Percentiles rank a stretch among this genome's conserved stretches.
These are phyloP conservation scores for Backusella circina DNA, from an alignment of 192 early-diverging fungal species.

Conservation along the genomic window DNA sequence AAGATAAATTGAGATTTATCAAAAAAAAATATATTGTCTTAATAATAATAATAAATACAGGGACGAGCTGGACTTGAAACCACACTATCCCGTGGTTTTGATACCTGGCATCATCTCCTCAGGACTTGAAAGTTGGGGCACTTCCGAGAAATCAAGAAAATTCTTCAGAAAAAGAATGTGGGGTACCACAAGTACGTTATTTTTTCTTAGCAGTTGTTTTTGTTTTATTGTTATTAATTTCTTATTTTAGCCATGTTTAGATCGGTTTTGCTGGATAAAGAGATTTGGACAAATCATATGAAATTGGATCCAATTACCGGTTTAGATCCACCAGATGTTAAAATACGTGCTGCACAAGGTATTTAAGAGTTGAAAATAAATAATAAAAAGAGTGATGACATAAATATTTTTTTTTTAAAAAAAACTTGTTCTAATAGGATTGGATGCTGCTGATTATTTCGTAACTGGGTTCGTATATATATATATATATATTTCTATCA, in stretches of 20 bases:
- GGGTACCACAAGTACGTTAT: constrained; percentile 62
- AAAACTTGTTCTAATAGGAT: constrained; percentile 38
- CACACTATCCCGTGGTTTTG: constrained; percentile 62
- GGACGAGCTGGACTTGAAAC: constrained; percentile 34
- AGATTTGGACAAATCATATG: constrained; percentile 82
- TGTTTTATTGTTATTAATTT: neutral
- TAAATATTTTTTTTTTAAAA: neutral
- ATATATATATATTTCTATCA: neutral
- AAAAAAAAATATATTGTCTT: neutral
- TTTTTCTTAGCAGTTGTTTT: neutral
- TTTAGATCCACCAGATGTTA: constrained; percentile 77
- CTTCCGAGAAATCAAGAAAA: constrained; percentile 66
- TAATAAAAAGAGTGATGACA: neutral
- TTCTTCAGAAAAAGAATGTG: constrained; percentile 87
- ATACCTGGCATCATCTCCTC: constrained; percentile 90
- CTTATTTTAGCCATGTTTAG: constrained; percentile 66
- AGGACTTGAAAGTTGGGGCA: constrained; percentile 86
- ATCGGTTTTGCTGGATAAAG: constrained; percentile 80
- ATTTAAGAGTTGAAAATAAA: neutral
- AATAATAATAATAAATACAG: neutral
- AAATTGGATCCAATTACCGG: constrained; percentile 76
- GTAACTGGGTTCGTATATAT: constrained; percentile 61
- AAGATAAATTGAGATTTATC: no score
- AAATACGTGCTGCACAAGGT: constrained; percentile 77
- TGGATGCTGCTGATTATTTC: constrained; percentile 89